Percentiles rank a stretch among this genome's conserved stretches.
These are phyloP conservation scores for Amphicarpaea edgeworthii DNA, from an alignment of 306 rosid species.

Conservation along the genomic window DNA sequence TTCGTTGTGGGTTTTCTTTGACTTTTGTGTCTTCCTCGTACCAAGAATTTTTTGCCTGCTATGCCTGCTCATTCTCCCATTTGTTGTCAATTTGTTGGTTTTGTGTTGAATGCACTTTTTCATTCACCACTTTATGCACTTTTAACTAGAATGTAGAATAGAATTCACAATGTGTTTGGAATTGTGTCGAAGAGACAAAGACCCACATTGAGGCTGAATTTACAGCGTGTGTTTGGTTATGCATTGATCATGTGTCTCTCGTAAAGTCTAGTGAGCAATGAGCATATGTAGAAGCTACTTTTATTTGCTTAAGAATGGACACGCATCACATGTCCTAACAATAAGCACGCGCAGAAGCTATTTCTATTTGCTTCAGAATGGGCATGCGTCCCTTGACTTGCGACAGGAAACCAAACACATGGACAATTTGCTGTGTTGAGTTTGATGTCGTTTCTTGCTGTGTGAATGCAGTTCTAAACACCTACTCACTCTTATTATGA, in stretches of 20 bases:
- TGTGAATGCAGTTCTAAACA: background rate
- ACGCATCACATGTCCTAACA: background rate
- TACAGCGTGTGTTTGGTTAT: background rate
- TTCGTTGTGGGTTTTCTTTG: slow-evolving; percentile 21
- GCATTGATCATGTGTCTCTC: background rate
- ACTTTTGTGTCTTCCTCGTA: slow-evolving; percentile 26
- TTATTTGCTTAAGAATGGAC: background rate
- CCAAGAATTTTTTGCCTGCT: slow-evolving; percentile 10
- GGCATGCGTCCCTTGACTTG: background rate
- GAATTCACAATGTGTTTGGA: background rate
- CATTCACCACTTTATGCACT: background rate
- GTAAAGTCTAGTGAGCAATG: background rate
- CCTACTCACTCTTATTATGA: background rate
- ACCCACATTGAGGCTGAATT: background rate
- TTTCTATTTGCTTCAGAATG: background rate
- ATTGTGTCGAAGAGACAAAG: background rate
- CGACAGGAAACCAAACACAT: background rate
- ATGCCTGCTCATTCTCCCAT: background rate
- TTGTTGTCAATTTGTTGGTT: slow-evolving; percentile 5
- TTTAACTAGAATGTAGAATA: slow-evolving; percentile 18
- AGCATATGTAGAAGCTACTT: background rate
- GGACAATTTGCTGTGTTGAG: background rate
- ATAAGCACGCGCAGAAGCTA: background rate
- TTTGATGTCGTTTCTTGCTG: background rate
- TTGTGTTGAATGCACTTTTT: slow-evolving; percentile 23